Base-by-base conservation (phyloP, 1,284 basidiomycete species). In the Apiotrichum brassicae region DNA sequence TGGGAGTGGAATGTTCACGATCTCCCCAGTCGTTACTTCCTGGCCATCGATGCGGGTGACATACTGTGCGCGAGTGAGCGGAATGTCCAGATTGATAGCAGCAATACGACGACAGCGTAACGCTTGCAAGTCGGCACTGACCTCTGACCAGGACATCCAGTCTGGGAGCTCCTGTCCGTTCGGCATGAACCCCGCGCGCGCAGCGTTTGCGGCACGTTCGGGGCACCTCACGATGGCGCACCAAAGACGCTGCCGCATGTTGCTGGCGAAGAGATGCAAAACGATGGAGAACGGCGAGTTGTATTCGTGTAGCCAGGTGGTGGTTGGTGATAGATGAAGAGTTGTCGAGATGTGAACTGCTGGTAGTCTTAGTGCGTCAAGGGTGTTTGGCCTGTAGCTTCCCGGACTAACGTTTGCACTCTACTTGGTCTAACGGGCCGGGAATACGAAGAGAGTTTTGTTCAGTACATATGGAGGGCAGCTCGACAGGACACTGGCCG, bases 141-240 rank as follows among this genome's bases (percentile, higher is more conserved):
- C 61, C 44, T 46, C 40, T 9, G 56, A 52, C 49, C 57, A 63
- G 1, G 57, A 51, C 32, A 63, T 48, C 61, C 61, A 63, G 30
- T 55, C 55, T 36, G 61, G 61, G 13, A 63, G 44, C 23, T 28
- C 49, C 41, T 63, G 61, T 3, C 61, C 61, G 37, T 63, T 51
- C 12, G 61, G 61, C 33, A 48, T 54, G 41, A 49, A 25, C 33
- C 51, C 48, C 4, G 24, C 41, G n/a, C 39, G 26, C 3, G 39
- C 16, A 19, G 19, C n/a, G 16, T 9, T 9, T 47, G 39, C 18
- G 3, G n/a, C 34, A 22, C 18, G 41, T 14, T 33, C 32, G 38
- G 24, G 49, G 42, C 54, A 56, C 36, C 54, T 50, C 32, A 56
- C 44, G 14, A 56, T 11, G 18, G 47, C 49, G 45, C 54, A 56